phyloP scores from a whole-genome alignment of 2,329 filamentous ascomycete species.

The Chalaropsis thielavioides region DNA sequence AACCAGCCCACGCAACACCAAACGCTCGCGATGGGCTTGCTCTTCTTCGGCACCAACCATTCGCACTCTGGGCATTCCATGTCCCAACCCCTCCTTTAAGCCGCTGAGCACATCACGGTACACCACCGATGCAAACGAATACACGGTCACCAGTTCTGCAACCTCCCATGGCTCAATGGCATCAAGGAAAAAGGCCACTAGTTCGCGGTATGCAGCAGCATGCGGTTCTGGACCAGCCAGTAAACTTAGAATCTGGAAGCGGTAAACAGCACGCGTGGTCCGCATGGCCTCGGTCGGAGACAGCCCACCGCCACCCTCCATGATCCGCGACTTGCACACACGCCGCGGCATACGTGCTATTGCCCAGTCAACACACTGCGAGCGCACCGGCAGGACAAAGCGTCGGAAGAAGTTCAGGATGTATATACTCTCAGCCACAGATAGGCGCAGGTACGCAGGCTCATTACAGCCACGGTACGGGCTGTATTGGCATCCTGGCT shows the following conservation, averaged over 20 bases:
- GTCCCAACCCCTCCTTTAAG: background rate
- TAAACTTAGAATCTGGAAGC: constrained; percentile 13
- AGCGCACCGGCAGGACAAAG: constrained; percentile 10
- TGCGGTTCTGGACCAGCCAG: constrained; percentile 3
- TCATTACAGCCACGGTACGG: background rate
- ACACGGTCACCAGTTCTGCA: constrained; percentile 12
- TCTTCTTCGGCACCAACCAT: background rate
- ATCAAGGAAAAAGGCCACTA: constrained; percentile 7
- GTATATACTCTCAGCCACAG: constrained; percentile 9
- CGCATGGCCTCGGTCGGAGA: constrained; percentile 7
- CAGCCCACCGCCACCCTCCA: background rate
- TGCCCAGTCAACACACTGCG: constrained; percentile 5
- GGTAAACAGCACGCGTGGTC: constrained; percentile 13
- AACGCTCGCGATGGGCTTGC: background rate
- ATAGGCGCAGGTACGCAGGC: background rate
- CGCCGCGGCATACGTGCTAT: constrained; percentile 9
- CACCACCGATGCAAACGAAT: constrained; percentile 8
- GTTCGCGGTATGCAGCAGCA: background rate
- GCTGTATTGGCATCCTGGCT: background rate
- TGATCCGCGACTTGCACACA: background rate
- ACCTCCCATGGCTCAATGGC: constrained; percentile 16
- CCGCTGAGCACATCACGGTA: constrained; percentile 11
- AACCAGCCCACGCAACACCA: constrained; percentile 10
- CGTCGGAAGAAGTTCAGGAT: constrained; percentile 13
- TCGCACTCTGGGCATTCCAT: background rate